phyloP scores from a whole-genome alignment of 2,329 filamentous ascomycete genomes.

The Fusarium begoniae region DNA sequence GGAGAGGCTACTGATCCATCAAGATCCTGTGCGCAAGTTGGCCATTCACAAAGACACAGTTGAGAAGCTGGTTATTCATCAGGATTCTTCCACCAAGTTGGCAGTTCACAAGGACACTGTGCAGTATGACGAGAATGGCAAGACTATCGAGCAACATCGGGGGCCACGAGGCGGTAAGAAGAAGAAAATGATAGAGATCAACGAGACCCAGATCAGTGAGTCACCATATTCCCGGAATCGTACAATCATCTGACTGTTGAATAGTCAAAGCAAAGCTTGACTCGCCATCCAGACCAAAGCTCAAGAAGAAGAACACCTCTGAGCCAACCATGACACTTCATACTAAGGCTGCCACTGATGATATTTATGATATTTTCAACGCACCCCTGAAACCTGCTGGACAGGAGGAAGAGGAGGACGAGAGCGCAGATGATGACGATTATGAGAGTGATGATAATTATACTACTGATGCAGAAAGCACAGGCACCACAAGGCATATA shows the following conservation, averaged over 20 bases:
- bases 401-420: conserved; percentile 46
- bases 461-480: conserved; percentile 87
- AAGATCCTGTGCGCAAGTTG: conserved; percentile 38
- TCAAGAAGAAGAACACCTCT: conserved; percentile 75
- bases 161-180: conserved; percentile 65
- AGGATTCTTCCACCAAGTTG: conserved; percentile 37
- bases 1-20: conserved; percentile 41
- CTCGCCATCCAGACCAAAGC: conserved; percentile 85
- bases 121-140: conserved; percentile 69
- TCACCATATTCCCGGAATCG: conserved; percentile 20
- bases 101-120: conserved; percentile 44
- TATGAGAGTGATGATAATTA: conserved; percentile 80
- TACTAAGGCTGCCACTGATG: conserved; percentile 92
- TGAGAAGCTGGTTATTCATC: conserved; percentile 20
- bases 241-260: conserved; percentile 42
- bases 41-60: conserved; percentile 14
- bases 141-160: conserved; percentile 54
- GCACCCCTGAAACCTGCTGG: conserved; percentile 64
- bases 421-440: conserved; percentile 69
- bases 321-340: conserved; percentile 99
- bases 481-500: conserved; percentile 77
- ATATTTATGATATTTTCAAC: conserved; percentile 98
- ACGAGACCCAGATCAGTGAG: conserved; percentile 92
- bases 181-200: conserved; percentile 84
- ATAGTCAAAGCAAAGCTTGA: conserved; percentile 92